Evolutionary conservation across 345 rosid genomes (phyloP).

Genomic region (Melaleuca alternifolia): DNA sequence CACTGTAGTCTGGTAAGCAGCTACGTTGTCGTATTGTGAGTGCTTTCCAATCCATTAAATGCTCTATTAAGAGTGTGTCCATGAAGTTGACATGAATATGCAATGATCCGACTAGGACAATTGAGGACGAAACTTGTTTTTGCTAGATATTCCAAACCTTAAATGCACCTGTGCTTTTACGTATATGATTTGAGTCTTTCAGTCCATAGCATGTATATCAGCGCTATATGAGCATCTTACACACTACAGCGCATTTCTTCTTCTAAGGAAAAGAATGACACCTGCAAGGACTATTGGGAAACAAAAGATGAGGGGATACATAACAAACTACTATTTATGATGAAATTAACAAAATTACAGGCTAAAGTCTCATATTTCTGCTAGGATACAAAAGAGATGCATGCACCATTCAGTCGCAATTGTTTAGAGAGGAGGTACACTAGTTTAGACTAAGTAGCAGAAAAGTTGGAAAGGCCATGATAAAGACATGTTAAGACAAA

Average conservation of each 20-base stretch:
- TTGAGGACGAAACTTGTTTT: neutral
- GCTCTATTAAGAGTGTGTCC: neutral
- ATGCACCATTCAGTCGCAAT: neutral
- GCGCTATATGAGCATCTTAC: neutral
- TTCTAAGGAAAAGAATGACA: neutral
- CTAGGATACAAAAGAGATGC: neutral
- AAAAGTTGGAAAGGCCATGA: neutral
- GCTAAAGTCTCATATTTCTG: neutral
- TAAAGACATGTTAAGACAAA: neutral
- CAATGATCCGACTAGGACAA: neutral
- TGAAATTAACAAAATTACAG: neutral
- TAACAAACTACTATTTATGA: neutral
- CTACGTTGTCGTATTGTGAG: neutral
- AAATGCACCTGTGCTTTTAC: neutral
- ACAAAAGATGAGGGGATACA: neutral
- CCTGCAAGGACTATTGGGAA: neutral
- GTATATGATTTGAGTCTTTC: neutral
- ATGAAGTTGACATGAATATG: neutral
- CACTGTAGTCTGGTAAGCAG: neutral
- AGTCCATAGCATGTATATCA: neutral
- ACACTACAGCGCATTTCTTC: neutral
- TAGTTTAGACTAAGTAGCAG: neutral
- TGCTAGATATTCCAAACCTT: neutral
- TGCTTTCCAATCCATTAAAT: neutral
- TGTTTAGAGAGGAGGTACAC: neutral